Percentiles rank a stretch among this genome's conserved stretches.
Conservation (phyloP, 2,329 filamentous ascomycete genomes). For the Paecilomyces dactylethromorphus region DNA sequence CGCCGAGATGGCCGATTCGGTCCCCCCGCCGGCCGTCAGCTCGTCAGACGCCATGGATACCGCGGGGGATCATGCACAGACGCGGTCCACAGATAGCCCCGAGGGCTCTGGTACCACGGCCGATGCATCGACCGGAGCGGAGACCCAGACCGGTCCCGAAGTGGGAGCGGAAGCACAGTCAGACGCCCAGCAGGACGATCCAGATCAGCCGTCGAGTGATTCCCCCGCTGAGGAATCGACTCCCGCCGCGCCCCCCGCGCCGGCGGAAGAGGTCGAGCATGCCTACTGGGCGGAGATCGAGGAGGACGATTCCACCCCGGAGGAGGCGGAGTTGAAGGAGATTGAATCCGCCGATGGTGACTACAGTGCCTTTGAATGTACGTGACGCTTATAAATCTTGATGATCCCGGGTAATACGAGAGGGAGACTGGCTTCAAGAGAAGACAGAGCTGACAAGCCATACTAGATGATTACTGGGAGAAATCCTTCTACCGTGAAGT, state of each 20-base stretch:
- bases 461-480: constrained; percentile 52
- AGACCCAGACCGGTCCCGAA: neutral
- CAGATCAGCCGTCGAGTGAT: neutral
- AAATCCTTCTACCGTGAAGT: constrained; percentile 49
- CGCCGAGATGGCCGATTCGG: neutral
- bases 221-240: constrained; percentile 6
- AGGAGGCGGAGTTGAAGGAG: constrained; percentile 53
- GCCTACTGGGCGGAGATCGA: constrained; percentile 48
- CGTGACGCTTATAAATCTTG: constrained; percentile 12
- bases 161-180: neutral
- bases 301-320: constrained; percentile 51
- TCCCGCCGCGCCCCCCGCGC: constrained; percentile 9
- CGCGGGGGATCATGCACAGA: constrained; percentile 7
- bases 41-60: constrained; percentile 12
- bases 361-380: constrained; percentile 50
- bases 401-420: too few relatives aligned
- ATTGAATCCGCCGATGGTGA: constrained; percentile 46
- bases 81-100: neutral
- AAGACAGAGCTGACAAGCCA: neutral
- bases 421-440: neutral
- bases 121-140: neutral
- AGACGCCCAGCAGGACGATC: neutral
- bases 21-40: neutral
- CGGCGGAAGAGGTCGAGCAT: constrained; percentile 23
- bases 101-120: neutral